Evolutionary conservation across 2,329 filamentous ascomycete species (phyloP).

Genomic region (Dryadomyces quercivorus): DNA sequence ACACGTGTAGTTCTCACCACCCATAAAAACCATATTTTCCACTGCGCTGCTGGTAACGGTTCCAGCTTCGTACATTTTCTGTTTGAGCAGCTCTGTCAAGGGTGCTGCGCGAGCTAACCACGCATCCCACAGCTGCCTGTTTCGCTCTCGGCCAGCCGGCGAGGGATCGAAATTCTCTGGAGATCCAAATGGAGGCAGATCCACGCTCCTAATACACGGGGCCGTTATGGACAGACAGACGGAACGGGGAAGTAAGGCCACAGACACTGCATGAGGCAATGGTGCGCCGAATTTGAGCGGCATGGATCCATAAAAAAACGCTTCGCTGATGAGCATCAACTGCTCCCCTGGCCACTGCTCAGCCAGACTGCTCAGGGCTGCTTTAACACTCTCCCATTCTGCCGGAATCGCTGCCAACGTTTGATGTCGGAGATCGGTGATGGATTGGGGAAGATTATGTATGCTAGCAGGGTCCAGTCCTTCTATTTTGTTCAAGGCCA

Average conservation of each 20-base stretch:
- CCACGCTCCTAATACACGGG: conserved; percentile 22
- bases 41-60: conserved; percentile 8
- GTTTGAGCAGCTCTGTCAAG: conserved; percentile 17
- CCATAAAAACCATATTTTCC: conserved; percentile 15
- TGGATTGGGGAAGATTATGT: conserved; percentile 15
- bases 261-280: conserved; percentile 12
- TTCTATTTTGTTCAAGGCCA: too few relatives aligned
- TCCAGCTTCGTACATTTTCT: conserved; percentile 18
- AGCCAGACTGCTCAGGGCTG: conserved; percentile 16
- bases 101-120: conserved; percentile 16
- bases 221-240: conserved; percentile 25
- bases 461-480: conserved; percentile 16
- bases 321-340: conserved; percentile 21
- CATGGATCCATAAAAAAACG: conserved; percentile 23
- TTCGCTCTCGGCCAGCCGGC: conserved; percentile 14
- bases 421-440: conserved; percentile 20
- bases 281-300: conserved; percentile 20
- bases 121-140: conserved; percentile 18
- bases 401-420: conserved; percentile 20
- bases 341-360: conserved; percentile 9
- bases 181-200: conserved; percentile 22
- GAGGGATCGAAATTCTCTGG: conserved; percentile 19
- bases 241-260: conserved; percentile 13
- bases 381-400: conserved; percentile 21
- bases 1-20: conserved; percentile 23